Evolutionary conservation across 2,329 filamentous ascomycete species (phyloP).

Genomic region (Cladophialophora immunda): DNA sequence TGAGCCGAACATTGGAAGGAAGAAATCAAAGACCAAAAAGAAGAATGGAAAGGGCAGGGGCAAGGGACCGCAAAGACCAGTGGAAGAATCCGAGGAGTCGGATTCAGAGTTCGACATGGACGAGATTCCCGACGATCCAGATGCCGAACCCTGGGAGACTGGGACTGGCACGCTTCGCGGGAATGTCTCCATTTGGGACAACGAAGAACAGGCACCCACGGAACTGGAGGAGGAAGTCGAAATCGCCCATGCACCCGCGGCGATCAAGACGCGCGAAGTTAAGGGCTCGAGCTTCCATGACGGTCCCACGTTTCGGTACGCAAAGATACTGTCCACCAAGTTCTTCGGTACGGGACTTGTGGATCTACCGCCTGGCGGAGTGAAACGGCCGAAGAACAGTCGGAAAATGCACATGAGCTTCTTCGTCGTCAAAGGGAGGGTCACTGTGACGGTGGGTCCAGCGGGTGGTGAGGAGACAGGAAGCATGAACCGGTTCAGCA

Average conservation of each 20-base stretch:
- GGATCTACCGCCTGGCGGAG: conserved; percentile 81
- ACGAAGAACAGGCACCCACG: conserved; percentile 47
- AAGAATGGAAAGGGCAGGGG: conserved; percentile 45
- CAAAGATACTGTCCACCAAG: conserved; percentile 82
- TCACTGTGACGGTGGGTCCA: conserved; percentile 77
- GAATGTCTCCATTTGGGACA: conserved; percentile 55
- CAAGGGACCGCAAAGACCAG: conserved; percentile 11
- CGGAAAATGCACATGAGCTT: conserved; percentile 98
- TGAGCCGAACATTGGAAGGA: conserved; percentile 48
- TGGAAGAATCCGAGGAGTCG: conserved; percentile 26
- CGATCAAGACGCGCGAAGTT: conserved; percentile 66
- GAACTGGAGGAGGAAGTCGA: conserved; percentile 58
- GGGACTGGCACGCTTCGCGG: conserved; percentile 54
- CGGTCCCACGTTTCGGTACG: conserved; percentile 76
- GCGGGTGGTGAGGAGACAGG: conserved; percentile 54
- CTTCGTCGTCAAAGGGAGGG: conserved; percentile 84
- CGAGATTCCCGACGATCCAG: conserved; percentile 43
- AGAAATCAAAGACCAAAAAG: conserved; percentile 49
- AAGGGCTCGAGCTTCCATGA: conserved; percentile 58
- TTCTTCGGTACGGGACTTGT: conserved; percentile 93
- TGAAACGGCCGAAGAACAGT: conserved; percentile 90
- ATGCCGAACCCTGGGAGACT: conserved; percentile 56
- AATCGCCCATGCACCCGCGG: conserved; percentile 66
- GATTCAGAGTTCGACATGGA: conserved; percentile 52
- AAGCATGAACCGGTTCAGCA: conserved; percentile 72